Percentiles rank a stretch among this genome's conserved stretches.
These are phyloP conservation scores for Dichotomocladium elegans DNA, from an alignment of 371 early-diverging fungal genomes.

Conservation along the genomic window DNA sequence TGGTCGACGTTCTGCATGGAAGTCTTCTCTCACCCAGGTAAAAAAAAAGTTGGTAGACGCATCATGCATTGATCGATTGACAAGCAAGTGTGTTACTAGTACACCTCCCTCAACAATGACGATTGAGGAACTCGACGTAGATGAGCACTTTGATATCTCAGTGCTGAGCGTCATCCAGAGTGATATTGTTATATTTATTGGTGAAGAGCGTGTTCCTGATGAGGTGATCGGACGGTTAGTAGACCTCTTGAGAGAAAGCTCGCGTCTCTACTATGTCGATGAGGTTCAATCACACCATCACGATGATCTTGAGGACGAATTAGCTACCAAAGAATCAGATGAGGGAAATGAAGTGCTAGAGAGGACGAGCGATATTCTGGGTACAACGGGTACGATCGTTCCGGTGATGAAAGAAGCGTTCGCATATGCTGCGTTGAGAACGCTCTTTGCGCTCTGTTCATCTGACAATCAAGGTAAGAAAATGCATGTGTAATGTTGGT, in stretches of 20 bases:
- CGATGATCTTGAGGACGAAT: conserved; percentile 11
- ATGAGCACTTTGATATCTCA: conserved; percentile 79
- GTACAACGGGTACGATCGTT: conserved; percentile 57
- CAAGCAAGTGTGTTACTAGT: conserved; percentile 23
- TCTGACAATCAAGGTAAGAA: conserved; percentile 43
- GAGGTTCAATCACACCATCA: conserved; percentile 15
- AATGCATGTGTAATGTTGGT: conserved; percentile 2
- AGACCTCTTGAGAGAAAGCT: conserved; percentile 52
- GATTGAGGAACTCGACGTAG: conserved; percentile 65
- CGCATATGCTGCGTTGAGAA: conserved; percentile 64
- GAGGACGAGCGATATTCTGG: conserved; percentile 35
- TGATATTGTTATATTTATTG: conserved; percentile 67
- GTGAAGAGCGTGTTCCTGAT: conserved; percentile 62
- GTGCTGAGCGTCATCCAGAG: conserved; percentile 61
- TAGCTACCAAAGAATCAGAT: conserved; percentile 12
- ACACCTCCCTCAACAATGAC: conserved; percentile 58
- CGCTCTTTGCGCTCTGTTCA: conserved; percentile 66
- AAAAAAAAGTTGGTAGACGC: not conserved
- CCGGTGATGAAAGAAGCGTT: conserved; percentile 70
- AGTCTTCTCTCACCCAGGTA: conserved; percentile 71
- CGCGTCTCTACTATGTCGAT: conserved; percentile 48
- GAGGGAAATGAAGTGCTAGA: conserved; percentile 8
- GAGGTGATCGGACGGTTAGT: conserved; percentile 54
- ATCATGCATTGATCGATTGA: not conserved
- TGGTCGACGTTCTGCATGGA: conserved; percentile 69